Base-by-base conservation (phyloP, 2,329 filamentous ascomycete species). In the Chrysosporium queenslandicum region DNA sequence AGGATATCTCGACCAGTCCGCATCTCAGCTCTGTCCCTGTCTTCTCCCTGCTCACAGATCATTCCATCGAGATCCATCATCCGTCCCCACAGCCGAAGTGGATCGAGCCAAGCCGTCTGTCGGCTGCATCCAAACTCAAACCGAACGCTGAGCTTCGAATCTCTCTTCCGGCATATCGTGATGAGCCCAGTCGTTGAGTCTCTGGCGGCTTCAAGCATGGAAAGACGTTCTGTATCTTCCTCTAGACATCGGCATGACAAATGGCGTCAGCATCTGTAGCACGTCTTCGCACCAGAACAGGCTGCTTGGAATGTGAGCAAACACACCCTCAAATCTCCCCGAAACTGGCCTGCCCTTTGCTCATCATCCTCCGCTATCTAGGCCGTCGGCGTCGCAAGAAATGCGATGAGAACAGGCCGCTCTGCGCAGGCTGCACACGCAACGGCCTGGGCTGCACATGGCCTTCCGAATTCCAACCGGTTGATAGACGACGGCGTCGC, bases 401-500 rank as follows among this genome's bases (percentile, higher is more conserved):
- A 43, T 53, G 52, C 39, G 52, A 53, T 23, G 52, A 53, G 30
- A 53, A 50, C 18, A 46, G 46, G 8, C 52, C 52, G 3, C 42
- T 43, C 16, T 53, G 52, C 25, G 36, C 52, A 14, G 45, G 45
- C 25, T 53, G 52, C 39, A 39, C 47, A 30, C 52, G 52, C 37
- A 49, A 43, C 40, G 40, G 40, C 40, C 11, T 43, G 3, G 14
- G 40, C 12, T 43, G 40, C 40, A 43, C 40, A 43, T 43, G 40
- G 40, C 40, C 40, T 2, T 43, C 40, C 2, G 40, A 27, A 18
- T 29, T n/a, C 9, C 40, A 43, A 12, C 40, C 40, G 6, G 21
- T 43, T 29, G 40, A 43, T 12, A 25, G 40, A 16, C 40, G 40
- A 29, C 14, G 40, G n/a, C 40, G 40, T 16, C 23, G 23, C 9